Base-by-base conservation (phyloP, 202 grass and related monocot species). In the Alloteropsis angusta region DNA sequence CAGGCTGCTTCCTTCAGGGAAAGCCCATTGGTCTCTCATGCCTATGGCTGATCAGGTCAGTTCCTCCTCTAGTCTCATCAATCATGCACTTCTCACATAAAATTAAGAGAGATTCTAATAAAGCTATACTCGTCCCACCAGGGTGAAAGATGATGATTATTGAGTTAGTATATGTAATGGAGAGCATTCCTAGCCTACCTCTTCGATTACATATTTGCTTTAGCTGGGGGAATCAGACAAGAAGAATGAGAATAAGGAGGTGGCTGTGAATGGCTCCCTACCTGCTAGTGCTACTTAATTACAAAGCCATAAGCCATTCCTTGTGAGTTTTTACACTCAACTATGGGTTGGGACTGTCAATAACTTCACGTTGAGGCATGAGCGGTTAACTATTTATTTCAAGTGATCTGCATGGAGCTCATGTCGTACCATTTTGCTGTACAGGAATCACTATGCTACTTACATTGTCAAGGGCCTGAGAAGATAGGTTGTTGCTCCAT, bases 381-480 rank as follows among this genome's bases (percentile, higher is more conserved):
- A 38, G 5, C 30, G 76, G 9, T 7, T 55, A 48, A 75, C 50
- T n/a, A 68, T 30, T 43, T n/a, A 68, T 30, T 43, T 48, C 57
- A 42, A 25, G 6, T 21, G 3, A 75, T 65, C 32, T 50, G 17
- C 36, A 18, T 2, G 22, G n/a, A 63, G 60, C 18, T 85, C 48
- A 63, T 21, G 13, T 48, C 1, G 21, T 61, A 18, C 0, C 32
- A 13, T 58, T 83, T 82, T 47, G 15, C 74, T 75, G 16, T 65
- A 15, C 74, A 89, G 88, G 88, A 80, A 90, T 74, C 88, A 90
- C 3, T 89, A 87, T 88, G 88, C 77, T 21, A 79, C 85, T 36
- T 88, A 93, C 75, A 93, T 93, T 28, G 72, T 88, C 15, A 85
- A 86, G 57, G 82, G 32, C 50, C 79, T 91, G 73, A 88, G 91